Conservation (phyloP, 257 asterid species). For the Hygrophila difformis region DNA sequence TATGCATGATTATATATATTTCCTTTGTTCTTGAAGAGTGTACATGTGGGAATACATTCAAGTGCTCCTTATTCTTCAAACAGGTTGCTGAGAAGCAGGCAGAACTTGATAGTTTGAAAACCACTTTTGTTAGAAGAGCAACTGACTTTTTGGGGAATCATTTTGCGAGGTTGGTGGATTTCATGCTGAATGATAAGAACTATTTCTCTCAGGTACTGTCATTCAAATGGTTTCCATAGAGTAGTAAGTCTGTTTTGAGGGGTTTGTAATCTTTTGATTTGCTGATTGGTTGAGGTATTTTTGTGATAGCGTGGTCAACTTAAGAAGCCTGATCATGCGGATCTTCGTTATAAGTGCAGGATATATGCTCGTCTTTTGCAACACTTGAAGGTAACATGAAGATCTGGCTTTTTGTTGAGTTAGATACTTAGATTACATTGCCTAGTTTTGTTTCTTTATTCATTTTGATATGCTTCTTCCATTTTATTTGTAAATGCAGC, state of each 20-base stretch:
- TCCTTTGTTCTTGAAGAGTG: too few relatives aligned
- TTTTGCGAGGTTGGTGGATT: slow-evolving; percentile 93
- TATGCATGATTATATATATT: too few relatives aligned
- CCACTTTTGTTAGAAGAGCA: slow-evolving; percentile 76
- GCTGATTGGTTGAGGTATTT: slow-evolving; percentile 21
- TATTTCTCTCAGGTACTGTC: slow-evolving; percentile 86
- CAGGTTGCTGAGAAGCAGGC: slow-evolving; percentile 90
- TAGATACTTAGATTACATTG: too few relatives aligned
- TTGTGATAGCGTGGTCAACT: slow-evolving; percentile 84
- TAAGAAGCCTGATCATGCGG: slow-evolving; percentile 98
- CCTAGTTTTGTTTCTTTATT: slow-evolving; percentile 16
- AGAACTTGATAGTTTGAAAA: slow-evolving; percentile 70
- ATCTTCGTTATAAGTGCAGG: slow-evolving; percentile 87
- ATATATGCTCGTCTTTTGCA: slow-evolving; percentile 98
- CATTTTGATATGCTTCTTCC: slow-evolving; percentile 10
- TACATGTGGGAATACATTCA: too few relatives aligned
- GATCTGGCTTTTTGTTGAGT: slow-evolving; percentile 12
- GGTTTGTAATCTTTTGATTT: neutral
- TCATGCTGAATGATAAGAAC: slow-evolving; percentile 89
- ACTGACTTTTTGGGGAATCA: slow-evolving; percentile 81
- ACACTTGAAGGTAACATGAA: slow-evolving; percentile 70
- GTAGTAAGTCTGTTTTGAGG: slow-evolving; percentile 11
- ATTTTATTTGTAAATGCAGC: slow-evolving; percentile 33
- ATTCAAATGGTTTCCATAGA: slow-evolving; percentile 13
- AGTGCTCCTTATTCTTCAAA: too few relatives aligned